Evolutionary conservation across 352 stramenopile species (phyloP), one percentile per base, ranked within the genome.

Genomic region (Halophytophthora batemanensis): DNA sequence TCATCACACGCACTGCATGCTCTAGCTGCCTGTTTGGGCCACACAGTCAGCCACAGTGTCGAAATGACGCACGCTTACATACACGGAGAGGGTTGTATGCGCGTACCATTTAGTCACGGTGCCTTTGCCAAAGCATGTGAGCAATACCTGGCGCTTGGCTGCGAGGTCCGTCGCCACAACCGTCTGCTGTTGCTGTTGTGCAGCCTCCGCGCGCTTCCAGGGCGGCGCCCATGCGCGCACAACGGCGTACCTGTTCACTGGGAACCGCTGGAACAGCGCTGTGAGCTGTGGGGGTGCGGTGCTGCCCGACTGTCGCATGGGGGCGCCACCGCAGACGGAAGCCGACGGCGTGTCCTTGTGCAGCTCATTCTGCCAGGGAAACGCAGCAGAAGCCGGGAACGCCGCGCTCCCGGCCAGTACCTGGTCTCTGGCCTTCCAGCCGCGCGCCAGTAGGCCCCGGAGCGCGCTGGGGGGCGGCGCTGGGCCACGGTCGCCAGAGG

Each of bases 81-180:
- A 22, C 8, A 8, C 25, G 8, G 25, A 31, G 25, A 31, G 25
- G 25, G 25, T 36, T 57, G 44, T 19, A 61, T 38, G 39, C 4
- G n/a, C n/a, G 13, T 21, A 79, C 69, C 66, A 66, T 44, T 72
- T 52, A 5, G 66, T 75, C 22, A 74, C 65, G 12, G 59, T 48
- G 3, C 64, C 52, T 35, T 80, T 80, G 17, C 50, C 44, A 31
- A 77, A 59, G 28, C 45, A 73, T 17, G 70, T 71, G 45, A 80
- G 70, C 43, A 75, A 44, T 10, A 77, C 66, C 23, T 69, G 60
- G 3, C 42, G 44, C 22, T 66, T 56, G 17, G 53, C 34, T 5
- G 15, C 43, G 22, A 73, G 46, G 12, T 72, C 66, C n/a, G 56
- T 50, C 53, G 69, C 59, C 41, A 73, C 49, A 34, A 62, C 53